Conservation (phyloP, 176 grass and related monocot genomes). For the Tuctoria greenei region DNA sequence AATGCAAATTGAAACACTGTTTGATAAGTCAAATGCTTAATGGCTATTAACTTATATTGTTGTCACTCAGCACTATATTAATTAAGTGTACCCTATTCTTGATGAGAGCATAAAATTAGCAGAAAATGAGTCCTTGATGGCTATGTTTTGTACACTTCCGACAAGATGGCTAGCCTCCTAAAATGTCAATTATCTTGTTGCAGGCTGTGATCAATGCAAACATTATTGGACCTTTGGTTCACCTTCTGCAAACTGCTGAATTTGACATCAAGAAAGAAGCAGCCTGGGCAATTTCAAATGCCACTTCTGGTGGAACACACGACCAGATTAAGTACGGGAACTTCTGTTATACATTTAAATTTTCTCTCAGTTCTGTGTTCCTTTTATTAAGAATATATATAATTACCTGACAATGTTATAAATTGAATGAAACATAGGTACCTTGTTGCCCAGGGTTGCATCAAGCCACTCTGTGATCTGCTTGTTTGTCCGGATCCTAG, state of each 20-base stretch:
- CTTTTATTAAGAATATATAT: background rate
- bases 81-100: background rate
- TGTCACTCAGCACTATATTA: background rate
- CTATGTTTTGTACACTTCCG: background rate
- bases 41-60: background rate
- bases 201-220: conserved; percentile 67
- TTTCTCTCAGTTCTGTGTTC: background rate
- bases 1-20: background rate
- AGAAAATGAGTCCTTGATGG: background rate
- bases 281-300: conserved; percentile 75
- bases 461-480: conserved; percentile 92
- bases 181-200: background rate
- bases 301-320: conserved; percentile 70
- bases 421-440: conserved; percentile 43
- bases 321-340: conserved; percentile 64
- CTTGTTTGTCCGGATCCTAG: conserved; percentile 79
- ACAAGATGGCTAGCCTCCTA: background rate
- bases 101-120: background rate
- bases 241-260: conserved; percentile 71
- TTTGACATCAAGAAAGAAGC: conserved; percentile 84
- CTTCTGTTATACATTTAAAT: background rate
- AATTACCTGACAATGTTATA: background rate
- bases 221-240: conserved; percentile 58
- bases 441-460: conserved; percentile 82
- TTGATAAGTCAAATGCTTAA: background rate